Conservation (phyloP, 164 flowering plant genomes). For the Vitis rupestris region DNA sequence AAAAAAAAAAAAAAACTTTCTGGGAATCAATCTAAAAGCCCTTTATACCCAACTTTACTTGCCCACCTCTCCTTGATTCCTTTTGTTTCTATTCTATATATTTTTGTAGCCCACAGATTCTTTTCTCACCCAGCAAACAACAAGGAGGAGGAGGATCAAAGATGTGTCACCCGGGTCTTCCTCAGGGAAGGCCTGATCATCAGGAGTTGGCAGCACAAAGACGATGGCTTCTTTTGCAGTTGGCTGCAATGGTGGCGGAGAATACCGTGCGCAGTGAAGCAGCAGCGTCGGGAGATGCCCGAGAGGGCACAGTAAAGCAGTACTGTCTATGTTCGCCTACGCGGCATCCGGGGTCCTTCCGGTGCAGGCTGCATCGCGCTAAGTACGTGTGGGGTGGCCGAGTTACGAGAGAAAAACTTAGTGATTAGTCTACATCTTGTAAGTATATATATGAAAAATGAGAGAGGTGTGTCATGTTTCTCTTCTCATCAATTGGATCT, state of each 20-base stretch:
- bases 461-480: too few species aligned
- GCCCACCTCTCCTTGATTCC: neutral
- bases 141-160: neutral
- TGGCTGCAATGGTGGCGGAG: neutral
- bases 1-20: too few species aligned
- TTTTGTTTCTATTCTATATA: neutral
- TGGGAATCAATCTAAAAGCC: slow-evolving; percentile 6
- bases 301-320: slow-evolving; percentile 15
- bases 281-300: slow-evolving; percentile 5
- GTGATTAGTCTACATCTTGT: neutral
- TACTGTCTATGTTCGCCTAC: slow-evolving; percentile 63
- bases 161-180: slow-evolving; percentile 12
- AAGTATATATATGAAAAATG: too few species aligned
- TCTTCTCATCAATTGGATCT: too few species aligned
- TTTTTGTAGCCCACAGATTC: neutral
- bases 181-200: neutral
- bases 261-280: neutral
- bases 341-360: slow-evolving; percentile 59
- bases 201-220: neutral
- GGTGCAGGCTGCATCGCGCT: slow-evolving; percentile 48
- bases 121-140: neutral
- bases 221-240: slow-evolving; percentile 12
- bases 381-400: slow-evolving; percentile 38
- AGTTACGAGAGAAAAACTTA: neutral
- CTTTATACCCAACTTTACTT: slow-evolving; percentile 16